A percentile compares a stretch with the other conserved stretches of the same genome.
phyloP scores from a whole-genome alignment of 1,139 yeast genomes.

The Yamadazyma atlantica region DNA sequence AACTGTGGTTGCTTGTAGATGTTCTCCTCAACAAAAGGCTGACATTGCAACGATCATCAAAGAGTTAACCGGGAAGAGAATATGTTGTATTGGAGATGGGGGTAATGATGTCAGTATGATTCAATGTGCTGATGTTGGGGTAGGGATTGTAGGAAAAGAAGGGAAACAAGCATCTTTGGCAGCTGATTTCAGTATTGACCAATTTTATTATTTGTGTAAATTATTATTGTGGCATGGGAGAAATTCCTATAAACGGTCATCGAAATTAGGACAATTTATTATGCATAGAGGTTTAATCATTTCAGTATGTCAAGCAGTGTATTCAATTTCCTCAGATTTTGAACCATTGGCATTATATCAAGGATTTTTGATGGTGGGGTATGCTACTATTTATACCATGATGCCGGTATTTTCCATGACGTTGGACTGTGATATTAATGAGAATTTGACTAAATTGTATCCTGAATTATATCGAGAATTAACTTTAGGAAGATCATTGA shows the following conservation, averaged over 20 bases:
- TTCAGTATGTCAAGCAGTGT: conserved; percentile 95
- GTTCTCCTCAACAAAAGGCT: conserved; percentile 98
- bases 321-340: conserved; percentile 78
- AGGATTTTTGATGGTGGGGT: conserved; percentile 98
- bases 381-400: conserved; percentile 96
- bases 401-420: conserved; percentile 96
- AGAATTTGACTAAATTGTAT: conserved; percentile 81
- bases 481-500: conserved; percentile 81
- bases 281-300: conserved; percentile 94
- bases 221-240: conserved; percentile 96
- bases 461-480: conserved; percentile 95
- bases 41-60: conserved; percentile 85
- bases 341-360: conserved; percentile 93
- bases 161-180: conserved; percentile 97
- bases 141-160: conserved; percentile 98
- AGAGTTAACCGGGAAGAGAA: conserved; percentile 78
- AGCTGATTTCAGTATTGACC: conserved; percentile 93
- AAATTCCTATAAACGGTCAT: conserved; percentile 92
- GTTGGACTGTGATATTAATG: conserved; percentile 88
- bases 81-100: conserved; percentile 98
- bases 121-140: conserved; percentile 98
- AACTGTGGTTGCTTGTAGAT: conserved; percentile 94
- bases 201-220: conserved; percentile 85
- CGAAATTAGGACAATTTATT: conserved; percentile 91
- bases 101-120: conserved; percentile 99